These are phyloP conservation scores for Haplographium delicatum DNA, from an alignment of 495 filamentous ascomycete species.

Conservation along the genomic window DNA sequence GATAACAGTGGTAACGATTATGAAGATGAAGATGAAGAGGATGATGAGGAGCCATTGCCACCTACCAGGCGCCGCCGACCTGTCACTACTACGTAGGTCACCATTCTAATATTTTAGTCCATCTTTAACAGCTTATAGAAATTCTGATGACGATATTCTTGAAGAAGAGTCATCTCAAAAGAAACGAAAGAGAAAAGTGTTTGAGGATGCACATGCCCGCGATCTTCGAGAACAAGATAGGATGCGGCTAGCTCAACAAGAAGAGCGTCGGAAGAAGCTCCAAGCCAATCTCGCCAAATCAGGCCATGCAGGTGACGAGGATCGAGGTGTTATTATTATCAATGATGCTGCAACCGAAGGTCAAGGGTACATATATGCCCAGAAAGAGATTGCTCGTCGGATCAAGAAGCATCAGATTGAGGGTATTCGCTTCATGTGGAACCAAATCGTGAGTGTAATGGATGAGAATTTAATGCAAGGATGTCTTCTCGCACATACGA, in stretches of 20 bases:
- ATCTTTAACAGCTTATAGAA: no score
- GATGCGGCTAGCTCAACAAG: conserved; percentile 39
- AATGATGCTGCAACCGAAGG: conserved; percentile 62
- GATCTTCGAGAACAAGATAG: conserved; percentile 42
- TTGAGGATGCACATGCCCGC: conserved; percentile 40
- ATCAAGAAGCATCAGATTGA: conserved; percentile 55
- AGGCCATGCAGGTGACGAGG: conserved; percentile 36
- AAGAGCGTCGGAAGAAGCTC: conserved; percentile 43
- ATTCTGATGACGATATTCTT: conserved; percentile 5
- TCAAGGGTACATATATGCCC: conserved; percentile 45
- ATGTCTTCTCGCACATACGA: conserved; percentile 83
- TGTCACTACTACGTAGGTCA: conserved; percentile 4
- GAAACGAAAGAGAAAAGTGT: conserved; percentile 42
- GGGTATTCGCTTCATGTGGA: conserved; percentile 88
- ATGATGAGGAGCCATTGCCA: conserved; percentile 11
- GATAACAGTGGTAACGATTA: neutral
- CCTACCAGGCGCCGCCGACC: conserved; percentile 8
- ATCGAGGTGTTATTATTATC: conserved; percentile 48
- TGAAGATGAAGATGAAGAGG: conserved; percentile 7
- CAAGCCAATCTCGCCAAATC: conserved; percentile 35
- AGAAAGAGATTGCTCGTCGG: conserved; percentile 39
- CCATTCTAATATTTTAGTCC: neutral
- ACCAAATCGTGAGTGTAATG: conserved; percentile 49
- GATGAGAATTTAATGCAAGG: conserved; percentile 46
- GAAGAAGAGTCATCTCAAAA: conserved; percentile 24